Evolutionary conservation across 805 yeast genomes (phyloP), one percentile per base, ranked within the genome.

Genomic region (Saccharomycopsis schoenii): DNA sequence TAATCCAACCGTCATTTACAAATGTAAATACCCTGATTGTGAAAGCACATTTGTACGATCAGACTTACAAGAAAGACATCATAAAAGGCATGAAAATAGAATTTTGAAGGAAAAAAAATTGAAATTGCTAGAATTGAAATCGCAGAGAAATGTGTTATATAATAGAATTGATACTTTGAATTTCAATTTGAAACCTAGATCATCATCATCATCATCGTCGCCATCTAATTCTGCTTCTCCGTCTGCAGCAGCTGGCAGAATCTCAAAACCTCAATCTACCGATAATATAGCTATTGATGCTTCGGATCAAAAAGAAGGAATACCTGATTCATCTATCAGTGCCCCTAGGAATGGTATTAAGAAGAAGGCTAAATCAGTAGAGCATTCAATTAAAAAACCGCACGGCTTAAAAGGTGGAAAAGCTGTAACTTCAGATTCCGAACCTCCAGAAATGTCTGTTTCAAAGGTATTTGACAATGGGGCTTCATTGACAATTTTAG

Each of bases 41-140:
- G 74, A 76, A 0, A 83, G 82, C 69, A 80, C 85, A 0, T 85
- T 85, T 73, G 89, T 85, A 0, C 71, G 90, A 50, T 78, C 76
- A 60, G 90, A 85, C 68, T 71, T 85, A 55, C 73, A 77, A 34
- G 72, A 70, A 6, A 66, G 87, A 70, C 77, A 83, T 68, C 62
- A 71, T 65, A 68, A 73, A 73, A 60, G 84, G 64, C 75, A 81
- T 68, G 76, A 74, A 56, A 66, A 65, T n/a, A 63, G 71, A 37
- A 65, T 67, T 56, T 56, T 67, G 41, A 71, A 68, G 58, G 69
- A 66, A 37, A 69, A 69, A 58, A 68, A 64, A 40, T 43, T 19
- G 42, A 43, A 58, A 57, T 34, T 54, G n/a, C 40, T 61, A 24
- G 64, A 62, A 37, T 68, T 69, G 34, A 70, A 71, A 40, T 39